Conservation (phyloP, 2,329 filamentous ascomycete genomes). For the Venturia nashicola region DNA sequence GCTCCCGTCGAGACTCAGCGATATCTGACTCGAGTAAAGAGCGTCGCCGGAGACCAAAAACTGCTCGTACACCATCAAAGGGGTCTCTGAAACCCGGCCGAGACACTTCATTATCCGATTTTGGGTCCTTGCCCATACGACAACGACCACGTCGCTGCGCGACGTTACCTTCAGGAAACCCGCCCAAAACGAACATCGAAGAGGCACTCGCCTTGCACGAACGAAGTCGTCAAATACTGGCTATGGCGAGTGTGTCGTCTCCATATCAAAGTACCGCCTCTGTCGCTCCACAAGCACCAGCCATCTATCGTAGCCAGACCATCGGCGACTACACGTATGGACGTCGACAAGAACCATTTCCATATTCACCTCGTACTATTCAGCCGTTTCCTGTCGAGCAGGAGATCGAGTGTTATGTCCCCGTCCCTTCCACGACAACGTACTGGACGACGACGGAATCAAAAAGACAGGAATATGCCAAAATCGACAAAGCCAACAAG, state of each 20-base stretch:
- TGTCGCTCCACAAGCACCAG: neutral
- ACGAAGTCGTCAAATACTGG: slow-evolving; percentile 22
- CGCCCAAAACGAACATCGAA: slow-evolving; percentile 21
- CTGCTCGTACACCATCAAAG: slow-evolving; percentile 1
- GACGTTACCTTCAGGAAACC: slow-evolving; percentile 19
- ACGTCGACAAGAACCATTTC: neutral
- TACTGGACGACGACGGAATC: slow-evolving; percentile 26
- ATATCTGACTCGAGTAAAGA: slow-evolving; percentile 2
- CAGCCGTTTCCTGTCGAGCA: neutral
- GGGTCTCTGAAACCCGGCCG: neutral
- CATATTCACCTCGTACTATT: neutral
- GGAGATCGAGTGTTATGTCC: neutral
- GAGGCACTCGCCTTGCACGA: slow-evolving; percentile 27
- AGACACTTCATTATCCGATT: neutral
- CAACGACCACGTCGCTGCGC: slow-evolving; percentile 16
- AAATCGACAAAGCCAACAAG: slow-evolving; percentile 25
- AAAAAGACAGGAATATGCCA: slow-evolving; percentile 22
- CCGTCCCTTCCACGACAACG: slow-evolving; percentile 17
- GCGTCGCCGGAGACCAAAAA: slow-evolving; percentile 1
- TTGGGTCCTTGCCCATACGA: slow-evolving; percentile 20
- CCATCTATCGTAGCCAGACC: neutral
- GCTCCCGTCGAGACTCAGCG: slow-evolving; percentile 5
- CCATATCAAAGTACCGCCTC: slow-evolving; percentile 2
- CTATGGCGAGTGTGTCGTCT: neutral
- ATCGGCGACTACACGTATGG: neutral